Evolutionary conservation across 441 rosid genomes (phyloP).

Genomic region (Dalechampia spathulata): DNA sequence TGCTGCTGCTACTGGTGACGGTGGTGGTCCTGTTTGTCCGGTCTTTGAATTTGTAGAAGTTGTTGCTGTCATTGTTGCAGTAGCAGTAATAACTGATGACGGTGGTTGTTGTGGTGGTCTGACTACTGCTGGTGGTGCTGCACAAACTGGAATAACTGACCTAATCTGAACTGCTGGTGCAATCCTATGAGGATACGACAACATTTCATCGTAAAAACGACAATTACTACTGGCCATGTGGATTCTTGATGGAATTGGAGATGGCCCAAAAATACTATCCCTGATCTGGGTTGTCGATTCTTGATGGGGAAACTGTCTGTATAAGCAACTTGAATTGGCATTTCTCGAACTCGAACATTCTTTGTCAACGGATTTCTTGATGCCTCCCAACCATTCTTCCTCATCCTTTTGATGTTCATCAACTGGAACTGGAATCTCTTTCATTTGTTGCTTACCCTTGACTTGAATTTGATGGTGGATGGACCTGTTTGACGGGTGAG

Average conservation of each 20-base stretch:
- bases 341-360: conserved; percentile 18
- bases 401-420: conserved; percentile 33
- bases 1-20: background rate
- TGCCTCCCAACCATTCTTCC: conserved; percentile 31
- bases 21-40: conserved; percentile 16
- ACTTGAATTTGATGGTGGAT: conserved; percentile 5
- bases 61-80: conserved; percentile 1
- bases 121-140: conserved; percentile 44
- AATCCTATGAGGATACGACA: conserved; percentile 30
- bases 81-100: conserved; percentile 9
- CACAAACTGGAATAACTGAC: conserved; percentile 68
- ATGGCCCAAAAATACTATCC: conserved; percentile 19
- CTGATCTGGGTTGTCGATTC: conserved; percentile 19
- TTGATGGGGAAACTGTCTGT: conserved; percentile 23
- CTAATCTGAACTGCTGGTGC: conserved; percentile 81
- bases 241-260: conserved; percentile 16
- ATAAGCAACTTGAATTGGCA: conserved; percentile 16
- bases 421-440: conserved; percentile 13
- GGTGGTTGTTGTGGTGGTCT: conserved; percentile 15
- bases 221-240: conserved; percentile 5
- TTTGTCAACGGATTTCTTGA: conserved; percentile 23
- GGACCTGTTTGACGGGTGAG: conserved; percentile 4
- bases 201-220: conserved; percentile 30
- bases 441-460: conserved; percentile 24
- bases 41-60: conserved; percentile 11